Evolutionary conservation across 2,329 filamentous ascomycete species (phyloP).

Genomic region (Colletotrichum theobromicola): DNA sequence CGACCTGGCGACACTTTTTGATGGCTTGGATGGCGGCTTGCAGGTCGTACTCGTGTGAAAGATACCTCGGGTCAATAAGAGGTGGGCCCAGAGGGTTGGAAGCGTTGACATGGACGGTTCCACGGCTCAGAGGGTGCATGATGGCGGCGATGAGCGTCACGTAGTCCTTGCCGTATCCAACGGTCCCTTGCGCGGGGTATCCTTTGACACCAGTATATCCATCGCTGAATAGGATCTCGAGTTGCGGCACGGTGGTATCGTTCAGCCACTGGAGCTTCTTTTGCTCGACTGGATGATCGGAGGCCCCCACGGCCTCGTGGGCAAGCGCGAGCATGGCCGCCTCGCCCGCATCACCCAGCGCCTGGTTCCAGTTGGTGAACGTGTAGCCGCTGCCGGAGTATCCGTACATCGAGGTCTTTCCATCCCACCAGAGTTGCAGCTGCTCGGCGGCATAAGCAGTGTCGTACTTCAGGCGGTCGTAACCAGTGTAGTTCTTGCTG

Average conservation of each 20-base stretch:
- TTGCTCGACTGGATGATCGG: slow-evolving; percentile 34
- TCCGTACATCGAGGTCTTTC: slow-evolving; percentile 39
- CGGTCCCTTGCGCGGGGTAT: slow-evolving; percentile 29
- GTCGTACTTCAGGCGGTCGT: slow-evolving; percentile 33
- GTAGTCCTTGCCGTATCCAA: slow-evolving; percentile 32
- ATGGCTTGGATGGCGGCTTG: slow-evolving; percentile 33
- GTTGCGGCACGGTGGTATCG: slow-evolving; percentile 39
- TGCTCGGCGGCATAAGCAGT: slow-evolving; percentile 39
- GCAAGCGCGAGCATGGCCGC: slow-evolving; percentile 36
- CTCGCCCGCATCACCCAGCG: slow-evolving; percentile 31
- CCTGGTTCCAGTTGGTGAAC: slow-evolving; percentile 45
- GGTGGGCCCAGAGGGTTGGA: slow-evolving; percentile 34
- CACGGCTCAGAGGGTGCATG: slow-evolving; percentile 35
- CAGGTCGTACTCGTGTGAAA: slow-evolving; percentile 20
- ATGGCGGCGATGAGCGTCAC: slow-evolving; percentile 30
- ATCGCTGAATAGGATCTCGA: slow-evolving; percentile 50
- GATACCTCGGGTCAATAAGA: slow-evolving; percentile 35
- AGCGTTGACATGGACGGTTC: slow-evolving; percentile 37
- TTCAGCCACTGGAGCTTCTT: slow-evolving; percentile 45
- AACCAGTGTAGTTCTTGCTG: slow-evolving; percentile 31
- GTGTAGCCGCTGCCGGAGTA: slow-evolving; percentile 42
- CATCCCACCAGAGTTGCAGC: slow-evolving; percentile 37
- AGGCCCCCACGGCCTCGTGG: slow-evolving; percentile 29
- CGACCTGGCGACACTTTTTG: slow-evolving; percentile 35
- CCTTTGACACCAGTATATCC: slow-evolving; percentile 46